Base-by-base conservation (phyloP, 148 eudicot species). In the Chenopodium berlandieri region DNA sequence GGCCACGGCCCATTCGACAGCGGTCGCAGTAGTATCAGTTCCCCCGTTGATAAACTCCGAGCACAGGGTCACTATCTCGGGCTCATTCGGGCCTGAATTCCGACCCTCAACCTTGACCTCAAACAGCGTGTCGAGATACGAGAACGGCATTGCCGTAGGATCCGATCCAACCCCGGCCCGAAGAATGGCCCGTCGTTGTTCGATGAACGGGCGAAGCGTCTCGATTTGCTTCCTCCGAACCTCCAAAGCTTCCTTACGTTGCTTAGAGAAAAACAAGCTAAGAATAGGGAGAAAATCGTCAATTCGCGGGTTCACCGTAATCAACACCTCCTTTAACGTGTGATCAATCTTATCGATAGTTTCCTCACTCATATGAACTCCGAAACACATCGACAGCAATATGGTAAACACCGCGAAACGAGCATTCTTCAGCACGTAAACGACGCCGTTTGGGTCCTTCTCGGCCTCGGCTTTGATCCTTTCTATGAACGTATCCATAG, bases 41-140 rank as follows among this genome's bases (percentile, higher is more conserved):
- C 99, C 99, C 3, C 99, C 97, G 63, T 95, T 95, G 44, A 95
- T 62, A 58, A 92, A 92, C 85, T 95, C 99, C 1, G 99, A 95
- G 78, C 97, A 94, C 3, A 95, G 84, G 0, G 93, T 91, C 23
- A 95, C 99, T 34, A 95, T 87, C 81, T 95, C 99, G 1, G 97
- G 67, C 75, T 88, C 76, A 0, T 90, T 79, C 5, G 94, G 95
- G 11, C 83, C 56, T 0, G 91, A 85, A 52, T 89, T 87, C n/a
- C 99, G 84, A 1, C 94, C 94, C 71, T 95, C 98, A 25, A 95
- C 83, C 31, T 87, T 80, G 40, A 94, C 76, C 13, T 92, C 92
- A 47, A 92, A 92, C 0, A 95, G 86, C 0, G 95, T 92, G 84
- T 95, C 99, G 9, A 95, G 87, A 80, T 95, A 95, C 0, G 99